These are phyloP conservation scores for Colletotrichum lupini DNA, from an alignment of 2,329 filamentous ascomycete species.

Conservation along the genomic window DNA sequence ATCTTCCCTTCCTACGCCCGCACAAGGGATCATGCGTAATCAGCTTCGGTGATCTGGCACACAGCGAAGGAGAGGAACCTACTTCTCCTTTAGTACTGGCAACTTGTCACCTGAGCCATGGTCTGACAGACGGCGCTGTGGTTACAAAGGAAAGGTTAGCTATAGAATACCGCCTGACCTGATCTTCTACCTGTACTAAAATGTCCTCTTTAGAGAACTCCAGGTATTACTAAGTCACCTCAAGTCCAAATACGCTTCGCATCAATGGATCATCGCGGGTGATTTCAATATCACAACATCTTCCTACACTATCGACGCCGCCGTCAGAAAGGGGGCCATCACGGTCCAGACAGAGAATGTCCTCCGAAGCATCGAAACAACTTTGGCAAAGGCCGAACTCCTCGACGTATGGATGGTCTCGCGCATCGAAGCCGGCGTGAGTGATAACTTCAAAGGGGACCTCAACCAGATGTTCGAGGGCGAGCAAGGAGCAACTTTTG, in stretches of 20 bases:
- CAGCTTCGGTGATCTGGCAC: constrained; percentile 46
- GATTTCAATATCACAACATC: constrained; percentile 76
- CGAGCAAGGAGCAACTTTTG: constrained; percentile 74
- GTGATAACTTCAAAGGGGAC: constrained; percentile 42
- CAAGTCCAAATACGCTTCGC: constrained; percentile 48
- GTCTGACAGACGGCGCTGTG: constrained; percentile 68
- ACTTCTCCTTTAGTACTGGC: constrained; percentile 60
- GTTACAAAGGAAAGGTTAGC: constrained; percentile 58
- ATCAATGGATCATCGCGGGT: constrained; percentile 68
- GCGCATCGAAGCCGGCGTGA: constrained; percentile 55
- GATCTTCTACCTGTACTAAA: not conserved
- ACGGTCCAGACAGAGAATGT: constrained; percentile 56
- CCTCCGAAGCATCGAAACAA: constrained; percentile 58
- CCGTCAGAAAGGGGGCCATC: constrained; percentile 64
- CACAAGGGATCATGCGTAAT: constrained; percentile 60
- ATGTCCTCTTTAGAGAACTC: constrained; percentile 55
- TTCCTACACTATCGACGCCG: constrained; percentile 62
- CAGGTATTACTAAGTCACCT: constrained; percentile 61
- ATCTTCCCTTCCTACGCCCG: constrained; percentile 62
- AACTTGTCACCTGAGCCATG: constrained; percentile 70
- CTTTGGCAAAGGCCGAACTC: constrained; percentile 58
- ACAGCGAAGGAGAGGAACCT: constrained; percentile 36
- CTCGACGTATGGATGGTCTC: constrained; percentile 63
- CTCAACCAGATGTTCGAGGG: constrained; percentile 59
- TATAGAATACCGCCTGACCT: too few species aligned